These are phyloP conservation scores for Vanilla planifolia DNA, from an alignment of 106 monocot genomes.

Conservation along the genomic window DNA sequence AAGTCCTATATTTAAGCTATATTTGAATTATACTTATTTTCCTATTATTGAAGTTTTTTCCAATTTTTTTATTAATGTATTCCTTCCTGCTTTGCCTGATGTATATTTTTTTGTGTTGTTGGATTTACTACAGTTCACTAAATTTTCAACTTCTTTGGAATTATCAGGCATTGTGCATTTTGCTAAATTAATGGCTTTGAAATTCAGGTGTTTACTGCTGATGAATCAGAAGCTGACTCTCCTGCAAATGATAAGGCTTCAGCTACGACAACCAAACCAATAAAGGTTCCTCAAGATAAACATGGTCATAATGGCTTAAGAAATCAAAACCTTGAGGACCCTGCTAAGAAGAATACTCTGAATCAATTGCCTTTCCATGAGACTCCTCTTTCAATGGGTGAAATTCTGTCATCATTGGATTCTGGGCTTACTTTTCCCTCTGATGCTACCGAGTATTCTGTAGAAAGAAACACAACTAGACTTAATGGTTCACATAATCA, in stretches of 20 bases:
- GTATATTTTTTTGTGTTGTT: slow-evolving; percentile 1
- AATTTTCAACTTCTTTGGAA: neutral
- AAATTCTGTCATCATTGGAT: slow-evolving; percentile 84
- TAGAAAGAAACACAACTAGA: slow-evolving; percentile 44
- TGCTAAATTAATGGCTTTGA: no score
- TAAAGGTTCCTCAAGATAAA: slow-evolving; percentile 21
- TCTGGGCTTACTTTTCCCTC: slow-evolving; percentile 44
- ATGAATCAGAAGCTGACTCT: slow-evolving; percentile 72
- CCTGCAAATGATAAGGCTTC: slow-evolving; percentile 36
- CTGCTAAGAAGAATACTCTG: slow-evolving; percentile 35
- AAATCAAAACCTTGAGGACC: slow-evolving; percentile 26
- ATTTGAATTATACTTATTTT: no score
- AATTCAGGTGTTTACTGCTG: slow-evolving; percentile 68
- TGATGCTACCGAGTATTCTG: slow-evolving; percentile 41
- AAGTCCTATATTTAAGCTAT: no score
- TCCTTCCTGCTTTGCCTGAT: neutral
- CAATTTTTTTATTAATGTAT: no score
- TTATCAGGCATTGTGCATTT: no score
- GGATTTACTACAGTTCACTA: neutral
- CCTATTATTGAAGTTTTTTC: no score
- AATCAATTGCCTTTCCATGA: slow-evolving; percentile 38
- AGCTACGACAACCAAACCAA: slow-evolving; percentile 23
- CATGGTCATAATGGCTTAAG: slow-evolving; percentile 28
- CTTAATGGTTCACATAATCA: slow-evolving; percentile 49
- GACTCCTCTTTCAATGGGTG: slow-evolving; percentile 72